Evolutionary conservation across 495 filamentous ascomycete species (phyloP), one percentile per base, ranked within the genome.

Genomic region (Collariella sp.): DNA sequence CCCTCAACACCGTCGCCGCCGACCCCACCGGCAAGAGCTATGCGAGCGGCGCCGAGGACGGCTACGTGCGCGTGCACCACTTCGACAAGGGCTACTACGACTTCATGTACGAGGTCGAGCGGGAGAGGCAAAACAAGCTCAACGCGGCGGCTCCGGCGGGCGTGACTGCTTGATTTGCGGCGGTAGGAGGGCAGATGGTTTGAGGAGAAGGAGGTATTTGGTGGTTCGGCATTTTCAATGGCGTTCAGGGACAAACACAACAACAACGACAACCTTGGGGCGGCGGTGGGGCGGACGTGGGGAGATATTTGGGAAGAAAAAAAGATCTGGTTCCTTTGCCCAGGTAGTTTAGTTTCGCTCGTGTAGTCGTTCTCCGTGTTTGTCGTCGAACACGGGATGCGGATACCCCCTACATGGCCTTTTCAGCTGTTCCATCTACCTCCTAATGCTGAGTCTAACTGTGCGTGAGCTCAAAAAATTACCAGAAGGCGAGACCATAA

Each of bases 31-130:
- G 93, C 57, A 88, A 85, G 62, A 83, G 90, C 54, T 99, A 99
- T 67, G 88, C 87, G 65, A 88, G 83, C 57, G 93, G 93, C 54
- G 91, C 90, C 66, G 93, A 99, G 76, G 93, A 99, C 75, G 93
- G 93, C 61, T 99, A 99, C 74, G 93, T 99, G 39, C 85, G 93
- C 62, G 88, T 97, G 42, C 93, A 99, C 73, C 89, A 95, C 69
- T 99, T 99, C 73, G 93, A 99, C 73, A 91, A 93, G 79, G 76
- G 83, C 36, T 99, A 96, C 76, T 99, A 93, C 71, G 93, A 97
- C 68, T 99, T 99, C 74, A 83, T 83, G 78, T 99, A 95, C 69
- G 94, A 99, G 79, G 93, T 97, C 46, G 93, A 99, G 83, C 78
- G 90, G 57, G 74, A 77, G 64, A 62, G 73, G 48, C 64, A 65